phyloP scores from a whole-genome alignment of 2,329 filamentous ascomycete species.

The Alternaria gaisen region DNA sequence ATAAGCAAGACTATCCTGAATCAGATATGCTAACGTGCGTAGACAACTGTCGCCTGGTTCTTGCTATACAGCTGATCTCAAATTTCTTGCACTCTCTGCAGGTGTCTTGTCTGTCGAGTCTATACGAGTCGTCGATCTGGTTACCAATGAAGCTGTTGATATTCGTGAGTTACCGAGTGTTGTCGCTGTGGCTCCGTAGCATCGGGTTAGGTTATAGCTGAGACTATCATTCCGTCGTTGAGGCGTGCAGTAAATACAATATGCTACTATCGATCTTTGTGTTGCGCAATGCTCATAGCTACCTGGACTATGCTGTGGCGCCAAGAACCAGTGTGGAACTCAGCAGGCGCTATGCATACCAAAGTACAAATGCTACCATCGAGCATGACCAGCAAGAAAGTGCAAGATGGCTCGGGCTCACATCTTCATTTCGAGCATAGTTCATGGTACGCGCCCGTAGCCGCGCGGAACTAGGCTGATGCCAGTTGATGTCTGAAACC shows the following conservation, averaged over 20 bases:
- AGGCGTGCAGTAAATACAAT: background rate
- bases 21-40: slow-evolving; percentile 22
- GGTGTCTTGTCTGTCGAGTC: slow-evolving; percentile 77
- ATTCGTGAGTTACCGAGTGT: slow-evolving; percentile 77
- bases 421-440: background rate
- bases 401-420: background rate
- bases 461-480: slow-evolving; percentile 10
- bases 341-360: background rate
- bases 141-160: slow-evolving; percentile 78
- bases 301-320: background rate
- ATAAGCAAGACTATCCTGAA: background rate
- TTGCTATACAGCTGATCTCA: slow-evolving; percentile 77
- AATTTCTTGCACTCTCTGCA: slow-evolving; percentile 72
- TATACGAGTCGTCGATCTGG: slow-evolving; percentile 76
- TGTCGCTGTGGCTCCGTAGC: slow-evolving; percentile 51
- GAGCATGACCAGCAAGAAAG: background rate
- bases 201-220: background rate
- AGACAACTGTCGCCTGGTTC: slow-evolving; percentile 74
- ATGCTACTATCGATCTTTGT: background rate
- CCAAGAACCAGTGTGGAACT: background rate
- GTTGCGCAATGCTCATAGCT: background rate
- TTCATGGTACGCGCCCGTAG: slow-evolving; percentile 4
- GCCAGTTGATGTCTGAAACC: slow-evolving; percentile 25
- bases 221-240: background rate
- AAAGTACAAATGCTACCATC: background rate